phyloP scores from a whole-genome alignment of 495 filamentous ascomycete genomes.

The Penicillium pulvis region DNA sequence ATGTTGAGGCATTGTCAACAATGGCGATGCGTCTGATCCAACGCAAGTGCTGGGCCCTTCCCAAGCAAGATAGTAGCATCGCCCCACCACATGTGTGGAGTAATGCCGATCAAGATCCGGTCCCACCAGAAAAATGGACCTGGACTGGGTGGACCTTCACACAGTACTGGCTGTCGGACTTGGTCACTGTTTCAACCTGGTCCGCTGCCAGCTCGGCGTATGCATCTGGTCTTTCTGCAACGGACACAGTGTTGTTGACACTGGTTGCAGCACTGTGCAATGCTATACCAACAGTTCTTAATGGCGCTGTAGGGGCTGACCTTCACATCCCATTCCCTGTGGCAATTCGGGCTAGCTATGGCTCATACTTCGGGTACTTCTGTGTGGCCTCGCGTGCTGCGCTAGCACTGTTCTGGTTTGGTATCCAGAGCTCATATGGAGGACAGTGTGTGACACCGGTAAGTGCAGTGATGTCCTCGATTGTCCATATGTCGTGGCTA shows the following conservation, averaged over 20 bases:
- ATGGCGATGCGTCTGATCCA: background rate
- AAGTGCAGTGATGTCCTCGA: background rate
- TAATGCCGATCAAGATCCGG: conserved; percentile 48
- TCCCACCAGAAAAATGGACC: conserved; percentile 48
- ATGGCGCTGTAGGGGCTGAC: conserved; percentile 50
- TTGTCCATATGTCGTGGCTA: background rate
- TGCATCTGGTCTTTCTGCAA: conserved; percentile 16
- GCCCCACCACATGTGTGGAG: conserved; percentile 53
- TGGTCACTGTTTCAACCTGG: conserved; percentile 23
- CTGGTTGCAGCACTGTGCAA: conserved; percentile 16
- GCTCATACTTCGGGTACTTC: conserved; percentile 56
- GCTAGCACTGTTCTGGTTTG: conserved; percentile 50
- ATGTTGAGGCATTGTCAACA: background rate
- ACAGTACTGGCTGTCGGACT: conserved; percentile 31
- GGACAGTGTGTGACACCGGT: conserved; percentile 19
- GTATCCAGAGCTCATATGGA: conserved; percentile 21
- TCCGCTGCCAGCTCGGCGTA: conserved; percentile 17
- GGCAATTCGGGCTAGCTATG: conserved; percentile 44
- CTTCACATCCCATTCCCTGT: conserved; percentile 51
- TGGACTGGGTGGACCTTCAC: conserved; percentile 48
- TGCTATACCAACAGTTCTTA: conserved; percentile 36
- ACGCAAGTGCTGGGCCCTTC: conserved; percentile 44
- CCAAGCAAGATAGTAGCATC: conserved; percentile 50
- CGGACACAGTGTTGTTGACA: conserved; percentile 16
- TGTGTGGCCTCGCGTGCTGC: conserved; percentile 44